Evolutionary conservation across 2,329 filamentous ascomycete species (phyloP).

Genomic region (Chaetomiaceae sp.): DNA sequence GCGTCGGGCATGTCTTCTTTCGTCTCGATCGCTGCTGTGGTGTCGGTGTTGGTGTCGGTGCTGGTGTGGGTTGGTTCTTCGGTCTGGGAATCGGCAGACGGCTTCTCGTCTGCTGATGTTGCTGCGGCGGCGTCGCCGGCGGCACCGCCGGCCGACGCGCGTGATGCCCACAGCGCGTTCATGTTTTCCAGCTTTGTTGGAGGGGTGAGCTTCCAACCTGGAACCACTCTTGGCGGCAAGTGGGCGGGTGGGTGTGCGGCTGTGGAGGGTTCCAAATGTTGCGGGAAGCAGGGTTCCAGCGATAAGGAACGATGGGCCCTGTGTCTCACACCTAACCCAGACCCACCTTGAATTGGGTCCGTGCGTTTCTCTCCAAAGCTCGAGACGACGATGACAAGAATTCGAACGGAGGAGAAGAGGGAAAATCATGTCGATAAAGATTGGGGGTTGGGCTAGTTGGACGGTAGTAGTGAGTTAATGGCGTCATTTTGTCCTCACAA

Average conservation of each 20-base stretch:
- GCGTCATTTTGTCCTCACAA: no score
- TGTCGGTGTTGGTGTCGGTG: neutral
- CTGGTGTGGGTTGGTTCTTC: neutral
- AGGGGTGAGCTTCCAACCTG: neutral
- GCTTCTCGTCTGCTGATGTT: constrained; percentile 7
- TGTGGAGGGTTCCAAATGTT: neutral
- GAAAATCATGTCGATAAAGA: no score
- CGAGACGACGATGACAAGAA: no score
- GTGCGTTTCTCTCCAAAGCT: neutral
- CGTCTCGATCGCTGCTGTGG: neutral
- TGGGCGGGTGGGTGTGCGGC: neutral
- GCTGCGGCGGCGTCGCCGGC: no score
- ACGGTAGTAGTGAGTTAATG: no score
- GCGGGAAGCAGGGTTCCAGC: neutral
- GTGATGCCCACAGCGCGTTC: constrained; percentile 35
- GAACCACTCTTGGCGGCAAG: constrained; percentile 12
- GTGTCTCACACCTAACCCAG: constrained; percentile 7
- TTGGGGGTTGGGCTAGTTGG: no score
- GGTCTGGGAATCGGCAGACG: neutral
- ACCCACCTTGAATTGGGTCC: neutral
- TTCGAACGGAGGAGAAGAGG: neutral
- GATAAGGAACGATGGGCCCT: neutral
- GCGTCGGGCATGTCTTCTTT: neutral
- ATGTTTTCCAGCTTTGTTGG: constrained; percentile 42
- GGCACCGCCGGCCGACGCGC: constrained; percentile 15